Base-by-base conservation (phyloP, 352 stramenopile species). In the Pelagophyceae sp. region DNA sequence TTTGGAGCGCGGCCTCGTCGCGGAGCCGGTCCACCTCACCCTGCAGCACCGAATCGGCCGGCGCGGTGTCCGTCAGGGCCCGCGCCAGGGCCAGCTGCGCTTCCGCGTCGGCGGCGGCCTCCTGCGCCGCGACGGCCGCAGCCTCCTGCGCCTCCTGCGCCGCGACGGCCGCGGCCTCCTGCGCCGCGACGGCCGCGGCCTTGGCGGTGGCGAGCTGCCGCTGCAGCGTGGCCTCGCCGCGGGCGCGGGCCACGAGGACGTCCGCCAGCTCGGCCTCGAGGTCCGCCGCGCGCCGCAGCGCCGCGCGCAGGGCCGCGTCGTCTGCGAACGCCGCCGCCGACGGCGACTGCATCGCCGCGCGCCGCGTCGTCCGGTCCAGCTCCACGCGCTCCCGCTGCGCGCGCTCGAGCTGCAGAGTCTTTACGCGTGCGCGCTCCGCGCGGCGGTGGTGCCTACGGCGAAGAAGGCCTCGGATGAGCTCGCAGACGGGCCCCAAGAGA, bases 391-490 rank as follows among this genome's bases (percentile, higher is more conserved):
- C 58, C 23, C 58, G 58, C 58, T 67, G 11, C 23, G 58, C 58
- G 23, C 29, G 5, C 38, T 74, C 67, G 35, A 74, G 67, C 3
- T n/a, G 33, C 35, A 58, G 5, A 19, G 67, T 74, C 67, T 74
- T 50, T 23, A 23, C 67, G 67, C 33, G 38, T 2, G 67, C 67
- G 2, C 31, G 19, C 38, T 74, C 35, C 23, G 67, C 67, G 33
- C 67, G 33, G 2, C 38, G 33, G 67, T 74, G 67, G 67, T 74
- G 67, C 45, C 45, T 54, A 23, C 45, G 11, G 45, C 11, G 45
- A 23, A 11, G 11, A 54, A 54, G 11, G 45, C 11, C 45, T 11
- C 23, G 11, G 45, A 23, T 11, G 45, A 23, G 11, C 45, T 23
- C 11, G 45, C 11, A 54, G 11, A 23, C 45, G 45, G 23, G 11